Evolutionary conservation across 208 protist genomes (phyloP).

Genomic region (Paratrypanosoma confusum): DNA sequence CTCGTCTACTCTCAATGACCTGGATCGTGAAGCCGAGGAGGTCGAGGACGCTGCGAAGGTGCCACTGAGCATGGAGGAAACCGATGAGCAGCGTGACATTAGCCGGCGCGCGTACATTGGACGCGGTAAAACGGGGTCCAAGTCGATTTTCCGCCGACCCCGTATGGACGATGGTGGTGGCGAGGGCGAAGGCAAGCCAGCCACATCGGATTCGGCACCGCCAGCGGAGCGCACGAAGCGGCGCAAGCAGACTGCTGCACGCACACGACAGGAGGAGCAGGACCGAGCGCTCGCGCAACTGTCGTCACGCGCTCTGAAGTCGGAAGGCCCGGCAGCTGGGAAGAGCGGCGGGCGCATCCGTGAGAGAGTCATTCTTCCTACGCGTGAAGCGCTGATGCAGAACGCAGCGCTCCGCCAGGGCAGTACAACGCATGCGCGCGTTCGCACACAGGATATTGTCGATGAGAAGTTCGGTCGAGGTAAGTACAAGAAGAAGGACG

Average conservation of each 20-base stretch:
- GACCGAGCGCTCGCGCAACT: slow-evolving; percentile 39
- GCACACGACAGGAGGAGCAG: slow-evolving; percentile 67
- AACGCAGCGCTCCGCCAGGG: slow-evolving; percentile 24
- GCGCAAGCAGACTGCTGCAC: slow-evolving; percentile 43
- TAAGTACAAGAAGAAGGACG: slow-evolving; percentile 56
- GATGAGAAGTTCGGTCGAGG: slow-evolving; percentile 45
- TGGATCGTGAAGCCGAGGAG: slow-evolving; percentile 58
- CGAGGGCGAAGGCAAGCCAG: not conserved
- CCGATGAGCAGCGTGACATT: slow-evolving; percentile 62
- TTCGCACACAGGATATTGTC: slow-evolving; percentile 36
- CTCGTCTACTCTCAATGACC: slow-evolving; percentile 57
- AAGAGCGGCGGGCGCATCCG: slow-evolving; percentile 27
- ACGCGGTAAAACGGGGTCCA: slow-evolving; percentile 71
- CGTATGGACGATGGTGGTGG: slow-evolving; percentile 6
- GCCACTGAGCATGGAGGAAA: slow-evolving; percentile 81
- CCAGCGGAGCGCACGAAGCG: slow-evolving; percentile 42
- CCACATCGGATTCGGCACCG: slow-evolving; percentile 8
- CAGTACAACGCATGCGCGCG: slow-evolving; percentile 16
- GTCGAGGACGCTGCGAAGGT: slow-evolving; percentile 40
- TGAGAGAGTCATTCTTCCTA: slow-evolving; percentile 36
- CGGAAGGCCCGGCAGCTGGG: slow-evolving; percentile 8
- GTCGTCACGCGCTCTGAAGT: slow-evolving; percentile 19
- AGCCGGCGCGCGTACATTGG: slow-evolving; percentile 80
- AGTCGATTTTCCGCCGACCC: slow-evolving; percentile 60
- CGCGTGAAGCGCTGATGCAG: slow-evolving; percentile 47